phyloP scores from a whole-genome alignment of 2,329 filamentous ascomycete species.

The Penicillium sp. region DNA sequence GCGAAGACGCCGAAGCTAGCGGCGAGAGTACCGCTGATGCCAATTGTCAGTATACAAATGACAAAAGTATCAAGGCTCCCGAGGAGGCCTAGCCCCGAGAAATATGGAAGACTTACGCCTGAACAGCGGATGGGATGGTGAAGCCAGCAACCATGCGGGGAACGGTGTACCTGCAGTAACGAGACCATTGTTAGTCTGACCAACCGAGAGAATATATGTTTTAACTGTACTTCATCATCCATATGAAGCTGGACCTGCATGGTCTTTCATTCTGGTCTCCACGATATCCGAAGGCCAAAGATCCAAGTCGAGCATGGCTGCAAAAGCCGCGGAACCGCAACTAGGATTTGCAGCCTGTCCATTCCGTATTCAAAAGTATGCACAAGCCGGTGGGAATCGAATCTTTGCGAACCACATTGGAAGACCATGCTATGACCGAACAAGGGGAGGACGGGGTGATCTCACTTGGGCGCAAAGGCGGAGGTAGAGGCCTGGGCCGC shows the following conservation, averaged over 20 bases:
- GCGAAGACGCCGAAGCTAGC: conserved; percentile 61
- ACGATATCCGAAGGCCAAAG: conserved; percentile 1
- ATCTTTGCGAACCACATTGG: not conserved
- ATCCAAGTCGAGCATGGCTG: not conserved
- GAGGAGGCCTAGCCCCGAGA: not conserved
- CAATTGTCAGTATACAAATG: conserved; percentile 24
- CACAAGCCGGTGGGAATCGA: not conserved
- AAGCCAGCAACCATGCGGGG: conserved; percentile 55
- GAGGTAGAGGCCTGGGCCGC: conserved; percentile 56
- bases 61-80: not conserved
- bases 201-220: not conserved
- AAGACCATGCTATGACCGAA: not conserved
- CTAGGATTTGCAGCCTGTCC: not conserved
- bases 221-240: not conserved
- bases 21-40: conserved; percentile 50
- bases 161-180: conserved; percentile 53
- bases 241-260: not conserved
- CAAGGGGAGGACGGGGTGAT: conserved; percentile 17
- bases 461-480: conserved; percentile 63
- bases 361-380: not conserved
- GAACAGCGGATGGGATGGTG: conserved; percentile 45
- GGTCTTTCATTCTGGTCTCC: not conserved
- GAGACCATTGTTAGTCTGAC: conserved; percentile 11
- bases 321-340: not conserved
- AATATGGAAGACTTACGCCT: conserved; percentile 49